These are phyloP conservation scores for Teratosphaeria destructans DNA, from an alignment of 2,329 filamentous ascomycete species.

Conservation along the genomic window DNA sequence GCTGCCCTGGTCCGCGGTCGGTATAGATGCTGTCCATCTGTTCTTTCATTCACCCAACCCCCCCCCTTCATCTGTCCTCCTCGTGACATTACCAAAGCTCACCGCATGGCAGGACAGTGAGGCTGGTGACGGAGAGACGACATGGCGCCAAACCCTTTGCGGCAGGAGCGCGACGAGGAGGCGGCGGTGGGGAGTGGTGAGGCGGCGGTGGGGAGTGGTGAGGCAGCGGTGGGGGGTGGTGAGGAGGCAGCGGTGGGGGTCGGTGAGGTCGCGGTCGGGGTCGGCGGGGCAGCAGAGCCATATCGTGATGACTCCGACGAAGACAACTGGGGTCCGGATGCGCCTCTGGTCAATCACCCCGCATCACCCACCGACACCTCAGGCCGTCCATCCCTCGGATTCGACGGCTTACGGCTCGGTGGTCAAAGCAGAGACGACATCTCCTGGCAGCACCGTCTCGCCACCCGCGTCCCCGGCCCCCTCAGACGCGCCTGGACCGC, in stretches of 20 bases:
- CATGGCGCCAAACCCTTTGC: not conserved
- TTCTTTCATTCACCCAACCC: too few species aligned
- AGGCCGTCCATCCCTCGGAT: slow-evolving; percentile 13
- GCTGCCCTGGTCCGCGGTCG: not conserved
- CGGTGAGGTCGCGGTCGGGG: too few species aligned
- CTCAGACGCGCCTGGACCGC: slow-evolving; percentile 24
- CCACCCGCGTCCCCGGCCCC: slow-evolving; percentile 16
- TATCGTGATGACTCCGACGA: slow-evolving; percentile 24
- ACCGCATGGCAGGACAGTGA: not conserved
- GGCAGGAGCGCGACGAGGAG: slow-evolving; percentile 5
- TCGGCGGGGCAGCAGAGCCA: not conserved
- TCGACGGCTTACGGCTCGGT: slow-evolving; percentile 14
- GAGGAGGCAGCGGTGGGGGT: too few species aligned
- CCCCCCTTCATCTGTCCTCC: not conserved
- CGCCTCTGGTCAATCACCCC: slow-evolving; percentile 10
- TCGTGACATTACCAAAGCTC: not conserved
- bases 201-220: too few species aligned
- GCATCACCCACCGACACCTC: slow-evolving; percentile 1
- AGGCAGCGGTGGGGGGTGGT: too few species aligned
- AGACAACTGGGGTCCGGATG: slow-evolving; percentile 15
- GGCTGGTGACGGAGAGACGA: not conserved
- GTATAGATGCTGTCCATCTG: not conserved
- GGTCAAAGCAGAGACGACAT: slow-evolving; percentile 1
- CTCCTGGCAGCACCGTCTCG: slow-evolving; percentile 16
- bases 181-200: too few species aligned